Evolutionary conservation across 2,329 filamentous ascomycete genomes (phyloP), one percentile per base, ranked within the genome.

Genomic region (Simplicillium sp.): DNA sequence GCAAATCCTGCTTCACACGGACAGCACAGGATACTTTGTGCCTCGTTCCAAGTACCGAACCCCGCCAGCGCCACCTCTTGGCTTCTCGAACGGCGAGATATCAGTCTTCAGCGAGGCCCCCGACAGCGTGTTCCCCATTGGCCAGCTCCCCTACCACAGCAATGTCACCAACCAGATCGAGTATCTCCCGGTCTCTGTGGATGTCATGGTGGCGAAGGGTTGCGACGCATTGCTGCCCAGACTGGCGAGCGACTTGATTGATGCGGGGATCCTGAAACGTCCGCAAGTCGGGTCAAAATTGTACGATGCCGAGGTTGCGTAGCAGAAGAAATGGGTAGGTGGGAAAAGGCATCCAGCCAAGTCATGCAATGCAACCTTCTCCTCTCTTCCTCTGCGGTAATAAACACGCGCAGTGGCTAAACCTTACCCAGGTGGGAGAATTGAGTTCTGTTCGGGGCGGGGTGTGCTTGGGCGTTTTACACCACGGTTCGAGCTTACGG

Each of bases 181-280:
- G 47, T 59, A 57, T 37, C 51, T 79, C 33, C 77, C 76, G 0
- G 75, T 81, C 0, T 67, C 71, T 1, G 66, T 78, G 1, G 64
- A 75, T 45, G 60, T 80, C 14, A 56, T 80, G 55, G 75, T 66
- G 0, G 70, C 73, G 1, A 70, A 68, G 45, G 75, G 75, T 0
- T 82, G 77, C 45, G 77, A 80, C 55, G 70, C 71, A 0, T 64
- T 79, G 60, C 50, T 80, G 20, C 72, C 70, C 33, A 66, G 62
- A 36, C 52, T 80, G 39, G 69, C 75, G 3, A 58, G 66, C 37
- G 69, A 72, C 29, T 44, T 80, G 39, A 62, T 70, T 2, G 55
- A 57, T 20, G 66, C 61, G 7, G 73, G 72, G 0, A 61, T 77
- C 4, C n/a, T 77, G 34, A 61, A 59, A 34, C 46, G 61, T 6